A percentile compares a stretch with the other conserved stretches of the same genome.
These are phyloP conservation scores for Cercospora brassicicola DNA, from an alignment of 2,329 filamentous ascomycete genomes.

Conservation along the genomic window DNA sequence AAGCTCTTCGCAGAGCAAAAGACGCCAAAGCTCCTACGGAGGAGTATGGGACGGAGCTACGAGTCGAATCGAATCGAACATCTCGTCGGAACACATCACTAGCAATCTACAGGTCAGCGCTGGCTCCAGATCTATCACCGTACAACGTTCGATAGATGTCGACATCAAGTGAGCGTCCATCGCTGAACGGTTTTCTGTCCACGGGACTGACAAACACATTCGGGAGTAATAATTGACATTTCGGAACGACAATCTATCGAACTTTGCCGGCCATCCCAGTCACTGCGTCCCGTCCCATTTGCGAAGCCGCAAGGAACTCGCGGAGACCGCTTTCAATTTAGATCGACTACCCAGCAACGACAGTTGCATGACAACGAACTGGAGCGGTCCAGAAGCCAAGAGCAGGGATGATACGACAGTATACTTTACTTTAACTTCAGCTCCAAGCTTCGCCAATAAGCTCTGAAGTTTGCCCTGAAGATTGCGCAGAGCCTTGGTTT, in stretches of 20 bases:
- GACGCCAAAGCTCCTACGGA: neutral
- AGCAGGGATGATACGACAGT: neutral
- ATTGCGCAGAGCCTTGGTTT: neutral
- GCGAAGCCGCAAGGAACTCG: neutral
- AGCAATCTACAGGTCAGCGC: constrained; percentile 1
- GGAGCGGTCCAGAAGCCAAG: neutral
- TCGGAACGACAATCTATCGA: neutral
- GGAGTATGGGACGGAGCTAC: constrained; percentile 13
- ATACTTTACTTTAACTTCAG: neutral
- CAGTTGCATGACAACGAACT: neutral
- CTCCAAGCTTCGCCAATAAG: neutral
- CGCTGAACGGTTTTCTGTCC: neutral
- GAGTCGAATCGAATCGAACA: constrained; percentile 3
- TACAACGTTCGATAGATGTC: constrained; percentile 12
- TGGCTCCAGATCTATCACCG: constrained; percentile 12
- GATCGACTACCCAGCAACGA: neutral
- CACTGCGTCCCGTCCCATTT: neutral
- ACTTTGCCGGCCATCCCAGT: neutral
- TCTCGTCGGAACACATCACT: constrained; percentile 7
- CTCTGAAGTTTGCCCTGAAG: neutral
- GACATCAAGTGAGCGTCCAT: constrained; percentile 1
- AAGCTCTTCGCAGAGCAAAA: constrained; percentile 8
- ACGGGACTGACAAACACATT: neutral
- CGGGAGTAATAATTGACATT: neutral
- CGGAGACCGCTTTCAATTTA: neutral